Evolutionary conservation across 2,329 filamentous ascomycete species (phyloP), one percentile per base, ranked within the genome.

Genomic region (Colletotrichum spinosum): DNA sequence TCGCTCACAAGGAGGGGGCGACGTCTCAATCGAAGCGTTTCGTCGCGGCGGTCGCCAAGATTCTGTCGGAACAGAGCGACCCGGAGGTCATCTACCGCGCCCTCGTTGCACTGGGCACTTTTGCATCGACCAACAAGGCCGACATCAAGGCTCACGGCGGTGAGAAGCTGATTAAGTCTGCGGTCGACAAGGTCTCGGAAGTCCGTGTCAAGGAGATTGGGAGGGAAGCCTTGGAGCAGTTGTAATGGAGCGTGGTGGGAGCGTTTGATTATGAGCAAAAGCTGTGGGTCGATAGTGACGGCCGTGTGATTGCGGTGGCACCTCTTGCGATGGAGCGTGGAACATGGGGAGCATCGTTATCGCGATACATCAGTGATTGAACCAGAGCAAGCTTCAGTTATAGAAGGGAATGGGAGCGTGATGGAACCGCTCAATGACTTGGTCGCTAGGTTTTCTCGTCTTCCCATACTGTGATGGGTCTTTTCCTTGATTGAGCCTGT

Each of bases 1-100:
- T 94, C 10, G 85, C 92, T 8, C 69, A 79, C 37, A 79, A 80
- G 55, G 77, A 83, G 69, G 83, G 76, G 67, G 77, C 78, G 64
- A 72, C 62, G 38, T 74, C 65, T 39, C 76, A 72, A 54, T 78
- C 69, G 69, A 70, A 63, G 53, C 80, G 83, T 9, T 79, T 93
- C 5, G 74, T 93, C 2, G 83, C 88, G 37, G 83, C 90, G 6
- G 77, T 94, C 0, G 85, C 85, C 2, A 82, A 84, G 60, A 84
- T 95, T 1, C 77, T 97, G 1, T 79, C 82, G 6, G 84, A 83
- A 4, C 90, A 92, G 68, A 88, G 83, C 2, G 94, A 98, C 71
- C 87, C 90, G 0, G 96, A 98, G 75, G 92, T 93, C 0, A 79
- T 96, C 4, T 98, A 94, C 75, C 88, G 96, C 25, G 88, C 88